phyloP scores from a whole-genome alignment of 768 basidiomycete species.

The Rickenella mellea region DNA sequence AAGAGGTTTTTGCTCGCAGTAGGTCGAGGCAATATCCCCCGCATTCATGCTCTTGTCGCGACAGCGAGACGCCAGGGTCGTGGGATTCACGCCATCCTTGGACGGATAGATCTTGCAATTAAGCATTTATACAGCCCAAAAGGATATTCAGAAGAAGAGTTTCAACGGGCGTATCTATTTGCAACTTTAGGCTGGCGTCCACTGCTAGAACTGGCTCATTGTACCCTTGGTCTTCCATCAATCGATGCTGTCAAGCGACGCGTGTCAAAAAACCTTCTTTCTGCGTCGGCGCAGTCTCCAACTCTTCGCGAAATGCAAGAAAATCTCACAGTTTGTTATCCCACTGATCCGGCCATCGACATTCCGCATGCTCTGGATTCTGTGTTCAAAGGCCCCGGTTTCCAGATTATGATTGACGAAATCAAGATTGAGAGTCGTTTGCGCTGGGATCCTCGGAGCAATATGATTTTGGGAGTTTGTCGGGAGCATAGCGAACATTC shows the following conservation, averaged over 20 bases:
- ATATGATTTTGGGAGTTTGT: slow-evolving; percentile 15
- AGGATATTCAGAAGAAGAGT: slow-evolving; percentile 14
- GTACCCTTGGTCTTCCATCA: slow-evolving; percentile 10
- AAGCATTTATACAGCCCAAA: slow-evolving; percentile 11
- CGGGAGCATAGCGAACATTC: slow-evolving; percentile 12
- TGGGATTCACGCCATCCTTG: slow-evolving; percentile 12
- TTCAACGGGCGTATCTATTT: slow-evolving; percentile 10
- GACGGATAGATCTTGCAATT: slow-evolving; percentile 9
- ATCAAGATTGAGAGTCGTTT: slow-evolving; percentile 11
- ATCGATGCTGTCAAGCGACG: slow-evolving; percentile 8
- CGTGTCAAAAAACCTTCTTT: slow-evolving; percentile 5
- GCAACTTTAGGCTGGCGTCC: slow-evolving; percentile 13
- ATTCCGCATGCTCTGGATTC: slow-evolving; percentile 6
- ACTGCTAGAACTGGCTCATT: slow-evolving; percentile 12
- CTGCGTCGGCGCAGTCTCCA: slow-evolving; percentile 5
- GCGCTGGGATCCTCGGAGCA: slow-evolving; percentile 13
- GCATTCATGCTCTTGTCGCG: slow-evolving; percentile 11
- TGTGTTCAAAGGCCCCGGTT: slow-evolving; percentile 1
- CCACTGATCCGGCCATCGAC: no score
- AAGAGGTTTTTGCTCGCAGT: slow-evolving; percentile 16
- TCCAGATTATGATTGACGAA: slow-evolving; percentile 16
- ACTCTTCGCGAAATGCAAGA: slow-evolving; percentile 8
- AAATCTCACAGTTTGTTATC: no score
- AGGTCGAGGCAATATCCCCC: slow-evolving; percentile 12
- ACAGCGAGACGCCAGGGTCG: slow-evolving; percentile 7